Evolutionary conservation across 345 rosid genomes (phyloP), one percentile per base, ranked within the genome.

Genomic region (Syzygium aqueum): DNA sequence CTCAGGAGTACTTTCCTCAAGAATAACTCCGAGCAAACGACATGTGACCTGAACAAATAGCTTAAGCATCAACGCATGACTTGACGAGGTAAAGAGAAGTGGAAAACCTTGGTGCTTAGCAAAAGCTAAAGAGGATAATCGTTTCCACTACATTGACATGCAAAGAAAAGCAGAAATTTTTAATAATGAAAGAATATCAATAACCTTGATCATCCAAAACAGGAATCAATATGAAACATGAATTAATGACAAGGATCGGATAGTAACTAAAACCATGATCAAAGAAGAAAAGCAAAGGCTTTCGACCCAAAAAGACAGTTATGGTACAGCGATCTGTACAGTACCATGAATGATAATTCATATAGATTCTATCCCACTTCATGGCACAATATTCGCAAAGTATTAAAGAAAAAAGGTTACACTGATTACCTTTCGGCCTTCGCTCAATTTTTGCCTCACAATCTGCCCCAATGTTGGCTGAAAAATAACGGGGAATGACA

Each of bases 1-100:
- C 92, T 97, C 99, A 63, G 98, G 96, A 90, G 90, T 94, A 89
- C 90, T 93, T 93, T 97, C 99, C 90, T 97, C 98, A 85, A 96
- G 96, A 89, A 97, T 88, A 77, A 97, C 96, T 89, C 98, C 99
- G 85, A 96, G 91, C 87, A 96, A 93, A 87, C 99, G 96, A 82
- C 99, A 97, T 22, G 99, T 96, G 54, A 97, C 96, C 99, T 97
- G 77, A 33, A 23, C 85, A 73, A 73, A 73, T 37, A 73, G 82
- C 49, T 19, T 37, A 37, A 37, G 82, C 49, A 73, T 73, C 80
- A 73, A 73, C 10, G 82, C 82, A 73, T 73, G 8, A 37, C 85
- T 83, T 49, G 54, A 83, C 14, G 54, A 83, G 84, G n/a, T 46
- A 85, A 85, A 87, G 21, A 51, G 53, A 51, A 63, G 57, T 28